phyloP scores from a whole-genome alignment of 2,329 filamentous ascomycete genomes.

The Fusarium liriodendri region DNA sequence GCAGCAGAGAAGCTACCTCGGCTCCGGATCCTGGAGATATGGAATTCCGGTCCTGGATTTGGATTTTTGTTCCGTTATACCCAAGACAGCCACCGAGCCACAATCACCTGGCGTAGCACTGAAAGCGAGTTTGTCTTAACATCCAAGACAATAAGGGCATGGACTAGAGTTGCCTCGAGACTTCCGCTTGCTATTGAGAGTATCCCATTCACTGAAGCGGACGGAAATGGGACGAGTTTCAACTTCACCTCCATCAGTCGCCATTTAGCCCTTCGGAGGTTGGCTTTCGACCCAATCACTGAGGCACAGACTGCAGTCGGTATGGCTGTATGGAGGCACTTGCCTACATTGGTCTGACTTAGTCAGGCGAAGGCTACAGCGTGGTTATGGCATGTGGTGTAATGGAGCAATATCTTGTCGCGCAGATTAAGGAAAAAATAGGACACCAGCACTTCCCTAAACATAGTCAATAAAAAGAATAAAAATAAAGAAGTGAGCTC shows the following conservation, averaged over 20 bases:
- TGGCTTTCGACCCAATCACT: constrained; percentile 6
- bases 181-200: background rate
- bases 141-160: background rate
- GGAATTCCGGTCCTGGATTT: background rate
- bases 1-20: constrained; percentile 10
- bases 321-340: background rate
- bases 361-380: background rate
- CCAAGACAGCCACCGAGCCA: background rate
- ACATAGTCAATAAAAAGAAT: no score
- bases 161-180: background rate
- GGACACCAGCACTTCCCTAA: no score
- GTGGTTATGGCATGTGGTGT: background rate
- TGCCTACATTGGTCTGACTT: background rate
- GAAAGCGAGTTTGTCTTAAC: background rate
- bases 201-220: constrained; percentile 1
- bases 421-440: no score
- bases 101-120: constrained; percentile 10
- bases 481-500: no score
- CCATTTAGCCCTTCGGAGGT: constrained; percentile 5
- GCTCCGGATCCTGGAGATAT: constrained; percentile 20
- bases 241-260: background rate
- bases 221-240: background rate
- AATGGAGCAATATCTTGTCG: background rate
- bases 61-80: constrained; percentile 20
- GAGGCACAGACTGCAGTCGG: background rate